phyloP scores from a whole-genome alignment of 208 protist genomes.

The Wallacemonas collosoma region DNA sequence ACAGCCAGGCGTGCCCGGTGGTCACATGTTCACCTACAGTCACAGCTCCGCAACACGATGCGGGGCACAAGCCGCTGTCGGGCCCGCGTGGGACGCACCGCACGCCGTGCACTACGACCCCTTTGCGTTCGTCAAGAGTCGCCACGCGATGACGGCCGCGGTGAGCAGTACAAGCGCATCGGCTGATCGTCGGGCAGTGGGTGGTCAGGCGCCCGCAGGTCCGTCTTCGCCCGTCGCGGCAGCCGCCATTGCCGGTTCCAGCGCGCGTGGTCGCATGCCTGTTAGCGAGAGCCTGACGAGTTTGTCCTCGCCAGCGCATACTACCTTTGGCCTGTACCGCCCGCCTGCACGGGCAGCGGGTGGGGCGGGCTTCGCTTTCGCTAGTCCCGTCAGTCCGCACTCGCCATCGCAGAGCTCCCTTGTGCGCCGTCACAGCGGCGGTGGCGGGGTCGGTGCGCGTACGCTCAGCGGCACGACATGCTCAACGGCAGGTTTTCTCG shows the following conservation, averaged over 20 bases:
- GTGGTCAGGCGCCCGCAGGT: too few relatives aligned
- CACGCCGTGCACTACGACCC: conserved; percentile 5
- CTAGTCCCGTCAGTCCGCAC: too few relatives aligned
- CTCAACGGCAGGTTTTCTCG: conserved; percentile 7
- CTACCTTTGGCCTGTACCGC: not conserved
- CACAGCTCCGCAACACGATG: not conserved
- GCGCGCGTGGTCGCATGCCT: not conserved
- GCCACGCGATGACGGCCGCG: too few relatives aligned
- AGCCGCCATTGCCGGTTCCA: not conserved
- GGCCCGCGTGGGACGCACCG: too few relatives aligned
- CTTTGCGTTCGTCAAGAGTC: not conserved
- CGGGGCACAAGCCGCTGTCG: too few relatives aligned
- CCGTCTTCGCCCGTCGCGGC: not conserved
- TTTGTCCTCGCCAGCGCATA: not conserved
- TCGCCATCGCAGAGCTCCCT: not conserved
- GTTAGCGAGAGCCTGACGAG: not conserved
- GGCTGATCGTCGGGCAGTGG: too few relatives aligned
- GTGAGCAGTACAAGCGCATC: too few relatives aligned
- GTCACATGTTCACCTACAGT: not conserved
- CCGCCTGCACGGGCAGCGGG: not conserved
- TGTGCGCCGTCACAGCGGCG: not conserved
- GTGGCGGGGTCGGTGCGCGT: not conserved
- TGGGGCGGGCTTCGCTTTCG: too few relatives aligned
- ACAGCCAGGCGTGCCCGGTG: not conserved
- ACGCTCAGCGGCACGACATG: conserved; percentile 1